Evolutionary conservation across 1,284 basidiomycete genomes (phyloP), one percentile per base, ranked within the genome.

Genomic region (Megacollybia platyphylla): DNA sequence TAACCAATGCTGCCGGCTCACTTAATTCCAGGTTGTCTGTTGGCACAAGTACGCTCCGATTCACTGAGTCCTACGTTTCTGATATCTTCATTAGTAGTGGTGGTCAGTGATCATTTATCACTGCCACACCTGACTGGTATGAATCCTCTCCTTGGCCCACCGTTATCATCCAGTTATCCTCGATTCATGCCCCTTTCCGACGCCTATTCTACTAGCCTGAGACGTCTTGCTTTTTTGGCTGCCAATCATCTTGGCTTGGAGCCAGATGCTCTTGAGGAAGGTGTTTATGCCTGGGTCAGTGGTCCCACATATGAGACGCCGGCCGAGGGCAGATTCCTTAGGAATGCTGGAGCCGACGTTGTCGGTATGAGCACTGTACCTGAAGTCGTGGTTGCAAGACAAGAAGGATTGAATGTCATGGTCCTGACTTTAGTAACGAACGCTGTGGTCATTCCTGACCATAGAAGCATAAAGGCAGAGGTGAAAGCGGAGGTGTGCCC

Each of bases 281-380:
- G 87, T 0, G 79, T 73, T 0, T 91, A 91, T 51, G 86, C 86
- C 3, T 90, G 87, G 82, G 88, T 91, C 32, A 71, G 76, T 20
- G 86, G 85, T 0, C 87, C 87, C 1, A 83, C 84, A 4, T 91
- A 90, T 57, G 88, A 91, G 60, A 84, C 83, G 0, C 76, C 83
- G 1, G 84, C 83, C 0, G 86, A 89, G 52, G 86, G 86, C n/a
- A 64, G 76, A 36, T 75, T 87, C 56, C 59, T 89, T 39, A 65
- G 83, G 17, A 59, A 60, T n/a, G 73, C 72, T 0, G 87, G 86
- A 4, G 86, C 77, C 3, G 86, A 88, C 52, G 82, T 88, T 6
- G 87, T 90, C 1, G 87, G 87, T 2, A 90, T 91, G 87, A 87
- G 82, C 50, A 91, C 88, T 0, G 73, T 90, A n/a, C 87, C 87